Evolutionary conservation across 2,329 filamentous ascomycete species (phyloP), one percentile per base, ranked within the genome.

Genomic region (Ophiostoma himal-ulmi): DNA sequence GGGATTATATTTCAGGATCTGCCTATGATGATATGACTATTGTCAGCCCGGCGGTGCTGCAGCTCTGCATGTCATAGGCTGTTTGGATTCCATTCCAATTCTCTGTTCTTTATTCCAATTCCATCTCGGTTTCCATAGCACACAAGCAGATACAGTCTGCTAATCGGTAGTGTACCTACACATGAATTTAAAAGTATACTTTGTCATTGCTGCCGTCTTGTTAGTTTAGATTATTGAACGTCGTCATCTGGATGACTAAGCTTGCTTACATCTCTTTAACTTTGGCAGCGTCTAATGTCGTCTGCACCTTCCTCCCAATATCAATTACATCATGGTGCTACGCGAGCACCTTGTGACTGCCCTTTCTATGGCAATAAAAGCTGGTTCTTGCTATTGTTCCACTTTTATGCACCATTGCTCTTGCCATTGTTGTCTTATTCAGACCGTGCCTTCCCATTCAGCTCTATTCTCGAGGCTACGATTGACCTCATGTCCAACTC

Each of bases 351-450:
- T 65, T 34, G 60, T 34, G 14, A 37, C 60, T 64, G 14, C 60
- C 60, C 26, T 36, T 17, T 64, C 26, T 5, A 64, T 64, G 52
- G 11, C 17, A 11, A 14, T 4, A 11, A 57, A 10, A 14, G 7
- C 39, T 13, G 13, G 2, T 1, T 5, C 62, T 65, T 71, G 57
- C 44, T 48, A 70, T 69, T 72, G 71, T 72, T 67, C 71, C 71
- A 70, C 69, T 72, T 70, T 72, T 69, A 37, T 8, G 20, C 36
- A 4, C 4, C 30, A 11, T 68, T 26, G 57, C 37, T 54, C 44
- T 36, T 30, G 37, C 34, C 26, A 67, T 39, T 65, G 22, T 68
- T 71, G 26, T 70, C 64, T 34, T 48, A 41, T 65, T 65, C 34
- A 41, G 26, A 67, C 70, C 68, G 20, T 37, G 62, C 13, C 57